A percentile compares a stretch with the other conserved stretches of the same genome.
These are phyloP conservation scores for Seiridium cupressi DNA, from an alignment of 2,329 filamentous ascomycete genomes.

Conservation along the genomic window DNA sequence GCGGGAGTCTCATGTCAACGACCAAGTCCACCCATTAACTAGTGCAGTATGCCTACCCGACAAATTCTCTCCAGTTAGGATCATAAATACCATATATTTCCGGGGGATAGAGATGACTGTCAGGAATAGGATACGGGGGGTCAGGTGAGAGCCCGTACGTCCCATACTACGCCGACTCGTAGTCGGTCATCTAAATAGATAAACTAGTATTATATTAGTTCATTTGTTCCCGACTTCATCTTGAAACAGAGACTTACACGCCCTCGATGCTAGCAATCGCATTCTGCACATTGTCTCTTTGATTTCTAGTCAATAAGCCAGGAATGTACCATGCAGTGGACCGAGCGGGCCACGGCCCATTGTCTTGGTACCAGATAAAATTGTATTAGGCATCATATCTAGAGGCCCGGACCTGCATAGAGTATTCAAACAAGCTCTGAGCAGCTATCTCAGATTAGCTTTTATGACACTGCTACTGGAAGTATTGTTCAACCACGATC, in stretches of 20 bases:
- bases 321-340: conserved; percentile 42
- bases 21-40: neutral
- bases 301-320: conserved; percentile 33
- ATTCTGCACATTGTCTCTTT: conserved; percentile 31
- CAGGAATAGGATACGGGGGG: conserved; percentile 32
- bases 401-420: conserved; percentile 35
- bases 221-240: too few relatives aligned
- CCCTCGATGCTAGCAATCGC: conserved; percentile 33
- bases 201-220: conserved; percentile 18
- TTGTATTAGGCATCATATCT: conserved; percentile 40
- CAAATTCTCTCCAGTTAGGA: conserved; percentile 36
- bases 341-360: conserved; percentile 38
- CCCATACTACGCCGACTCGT: conserved; percentile 38
- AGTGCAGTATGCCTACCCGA: conserved; percentile 21
- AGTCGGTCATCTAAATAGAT: conserved; percentile 33
- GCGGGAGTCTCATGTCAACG: conserved; percentile 8
- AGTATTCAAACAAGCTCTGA: conserved; percentile 36
- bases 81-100: conserved; percentile 30
- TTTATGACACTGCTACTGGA: neutral
- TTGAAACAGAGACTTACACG: conserved; percentile 21
- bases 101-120: conserved; percentile 29
- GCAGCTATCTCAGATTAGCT: conserved; percentile 21
- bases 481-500: neutral
- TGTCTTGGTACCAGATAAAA: conserved; percentile 38
- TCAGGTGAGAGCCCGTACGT: conserved; percentile 39